Evolutionary conservation across 441 rosid species (phyloP), one percentile per base, ranked within the genome.

Genomic region (Populus trichocarpa): DNA sequence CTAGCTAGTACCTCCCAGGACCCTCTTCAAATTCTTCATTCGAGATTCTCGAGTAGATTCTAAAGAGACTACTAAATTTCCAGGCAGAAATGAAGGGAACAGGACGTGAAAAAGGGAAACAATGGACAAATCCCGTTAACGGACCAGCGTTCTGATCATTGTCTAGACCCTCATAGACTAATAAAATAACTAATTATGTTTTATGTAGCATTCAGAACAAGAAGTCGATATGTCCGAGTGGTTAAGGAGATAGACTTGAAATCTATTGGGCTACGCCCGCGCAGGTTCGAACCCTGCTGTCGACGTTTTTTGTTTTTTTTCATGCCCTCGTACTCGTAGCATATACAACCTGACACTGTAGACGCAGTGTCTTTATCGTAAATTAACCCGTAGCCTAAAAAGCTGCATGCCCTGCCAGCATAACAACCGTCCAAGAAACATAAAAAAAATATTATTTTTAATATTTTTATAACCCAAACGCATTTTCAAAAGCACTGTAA

Each of bases 211-310:
- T 9, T 9, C 0, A 9, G 3, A 9, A 3, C 42, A 38, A 38
- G 13, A 38, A 8, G 33, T 92, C 96, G 91, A 92, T 90, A 92
- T 96, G 99, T 93, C 95, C 92, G 98, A 94, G 98, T 90, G 94
- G 99, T 92, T 90, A 94, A 96, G 97, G 99, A 94, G 97, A 94
- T 89, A 90, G 97, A 93, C 98, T 92, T 89, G 92, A 93, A 93
- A 89, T 94, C 97, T 89, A 85, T 91, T 94, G 96, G 98, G 95
- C 90, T 89, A 59, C 81, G 93, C 92, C 97, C 89, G 93, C 92
- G 93, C 96, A 88, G 91, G 97, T 92, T 94, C 93, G 91, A 92
- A 88, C 89, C 96, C 95, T 91, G 93, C 95, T 92, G 94, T 92
- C 90, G 92, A 91, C 96, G 96, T 8, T 40, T 50, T 13, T 9